Evolutionary conservation across 352 stramenopile genomes (phyloP), one percentile per base, ranked within the genome.

Genomic region (Pythium chondricola): DNA sequence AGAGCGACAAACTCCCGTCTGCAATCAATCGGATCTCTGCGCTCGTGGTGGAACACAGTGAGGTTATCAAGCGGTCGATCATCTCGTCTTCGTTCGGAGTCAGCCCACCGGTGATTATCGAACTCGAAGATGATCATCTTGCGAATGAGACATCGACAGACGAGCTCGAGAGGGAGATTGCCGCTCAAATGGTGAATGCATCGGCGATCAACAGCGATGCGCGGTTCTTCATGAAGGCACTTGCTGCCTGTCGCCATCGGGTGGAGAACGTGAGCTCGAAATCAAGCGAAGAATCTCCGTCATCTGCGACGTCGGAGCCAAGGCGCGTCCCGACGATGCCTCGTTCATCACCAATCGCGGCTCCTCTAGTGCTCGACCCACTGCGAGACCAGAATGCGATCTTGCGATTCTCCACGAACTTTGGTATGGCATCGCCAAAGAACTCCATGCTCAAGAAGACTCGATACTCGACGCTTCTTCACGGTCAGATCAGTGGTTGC

Each of bases 101-200:
- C 18, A 63, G 53, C 21, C 67, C 69, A 11, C 68, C 71, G 0
- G 56, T 73, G 20, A 48, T 79, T 27, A 67, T 82, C 20, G 67
- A 75, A 33, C 21, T 74, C 11, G 71, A 82, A 27, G 67, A 77
- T 14, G 20, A 58, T 16, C 38, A 78, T 3, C 43, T 70, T 4
- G 65, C 67, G n/a, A 75, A 73, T 30, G 65, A 79, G 42, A 71
- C 55, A 1, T 26, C 56, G 10, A 49, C 61, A 0, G 67, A 82
- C 4, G 71, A 78, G 25, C 50, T 79, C 0, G 71, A 82, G 56
- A 62, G 61, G 9, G 67, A 77, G 38, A 74, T 82, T 40, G 63
- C 68, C 0, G 17, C 66, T 24, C 64, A 75, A 17, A 73, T 82
- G 45, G 41, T 74, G 18, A 61, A 47, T 21, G 63, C 58, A 31